Evolutionary conservation across 768 basidiomycete genomes (phyloP).

Genomic region (Suillus subluteus): DNA sequence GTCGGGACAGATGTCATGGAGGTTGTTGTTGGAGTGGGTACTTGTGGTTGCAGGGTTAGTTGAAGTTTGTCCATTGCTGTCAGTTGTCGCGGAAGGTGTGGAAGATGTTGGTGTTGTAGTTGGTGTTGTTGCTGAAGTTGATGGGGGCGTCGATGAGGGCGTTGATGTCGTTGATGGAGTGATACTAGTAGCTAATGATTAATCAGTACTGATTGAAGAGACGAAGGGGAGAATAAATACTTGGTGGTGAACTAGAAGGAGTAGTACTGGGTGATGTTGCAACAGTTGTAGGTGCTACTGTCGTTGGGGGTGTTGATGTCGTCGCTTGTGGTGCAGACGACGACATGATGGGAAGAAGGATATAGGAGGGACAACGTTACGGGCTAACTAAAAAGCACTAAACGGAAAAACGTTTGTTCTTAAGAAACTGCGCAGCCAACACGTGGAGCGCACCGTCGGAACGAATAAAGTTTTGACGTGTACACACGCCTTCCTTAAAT

Average conservation of each 20-base stretch:
- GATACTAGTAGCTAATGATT: neutral
- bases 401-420: neutral
- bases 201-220: neutral
- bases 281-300: neutral
- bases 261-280: neutral
- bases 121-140: neutral
- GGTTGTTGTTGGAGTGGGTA: conserved; percentile 7
- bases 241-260: neutral
- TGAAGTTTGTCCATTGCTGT: conserved; percentile 6
- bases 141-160: neutral
- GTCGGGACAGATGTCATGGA: conserved; percentile 1
- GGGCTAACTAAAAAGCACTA: no score
- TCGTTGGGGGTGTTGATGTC: neutral
- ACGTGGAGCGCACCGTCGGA: no score
- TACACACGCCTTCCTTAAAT: no score
- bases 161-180: neutral
- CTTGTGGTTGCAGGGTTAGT: neutral
- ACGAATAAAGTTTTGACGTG: no score
- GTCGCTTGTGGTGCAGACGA: conserved; percentile 8
- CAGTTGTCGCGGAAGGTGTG: neutral
- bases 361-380: no score
- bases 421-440: neutral
- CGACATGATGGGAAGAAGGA: conserved; percentile 19
- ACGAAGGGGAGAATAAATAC: neutral
- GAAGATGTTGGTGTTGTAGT: neutral